Conservation (phyloP, 2,329 filamentous ascomycete genomes). For the Thermomyces lanuginosus region DNA sequence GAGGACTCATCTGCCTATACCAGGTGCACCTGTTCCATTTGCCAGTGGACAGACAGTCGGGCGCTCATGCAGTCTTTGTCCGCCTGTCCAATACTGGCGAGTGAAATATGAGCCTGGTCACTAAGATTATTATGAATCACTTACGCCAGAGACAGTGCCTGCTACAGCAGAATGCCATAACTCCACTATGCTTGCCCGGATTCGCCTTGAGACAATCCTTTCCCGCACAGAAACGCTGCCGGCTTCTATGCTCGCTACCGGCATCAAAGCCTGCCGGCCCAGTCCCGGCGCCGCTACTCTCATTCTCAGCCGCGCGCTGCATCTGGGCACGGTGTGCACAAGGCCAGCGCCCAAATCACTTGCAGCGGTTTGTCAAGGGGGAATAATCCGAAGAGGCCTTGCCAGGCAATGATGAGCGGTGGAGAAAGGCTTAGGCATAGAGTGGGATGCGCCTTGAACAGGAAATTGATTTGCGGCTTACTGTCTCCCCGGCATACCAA, state of each 20-base stretch:
- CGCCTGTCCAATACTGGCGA: constrained; percentile 48
- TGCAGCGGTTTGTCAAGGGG: too few relatives aligned
- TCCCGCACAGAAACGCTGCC: constrained; percentile 50
- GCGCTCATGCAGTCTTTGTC: constrained; percentile 69
- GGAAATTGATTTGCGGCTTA: too few relatives aligned
- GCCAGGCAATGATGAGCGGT: too few relatives aligned
- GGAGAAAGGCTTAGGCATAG: too few relatives aligned
- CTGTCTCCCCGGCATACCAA: too few relatives aligned
- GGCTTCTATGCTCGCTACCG: constrained; percentile 67
- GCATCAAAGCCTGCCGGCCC: constrained; percentile 55
- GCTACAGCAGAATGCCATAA: constrained; percentile 72
- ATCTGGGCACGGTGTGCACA: constrained; percentile 58
- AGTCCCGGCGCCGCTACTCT: constrained; percentile 56
- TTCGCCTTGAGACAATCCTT: constrained; percentile 64
- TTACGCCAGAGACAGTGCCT: not conserved
- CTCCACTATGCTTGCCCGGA: constrained; percentile 68
- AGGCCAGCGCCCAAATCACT: constrained; percentile 56
- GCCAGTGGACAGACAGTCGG: constrained; percentile 60
- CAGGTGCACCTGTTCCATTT: constrained; percentile 64
- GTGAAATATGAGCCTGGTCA: constrained; percentile 38
- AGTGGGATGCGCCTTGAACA: too few relatives aligned
- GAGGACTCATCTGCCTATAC: constrained; percentile 70
- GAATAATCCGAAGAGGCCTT: too few relatives aligned
- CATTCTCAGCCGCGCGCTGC: constrained; percentile 46
- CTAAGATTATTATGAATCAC: constrained; percentile 6